A percentile compares a stretch with the other conserved stretches of the same genome.
phyloP scores from a whole-genome alignment of 345 rosid species.

The Arabidopsis suecica region DNA sequence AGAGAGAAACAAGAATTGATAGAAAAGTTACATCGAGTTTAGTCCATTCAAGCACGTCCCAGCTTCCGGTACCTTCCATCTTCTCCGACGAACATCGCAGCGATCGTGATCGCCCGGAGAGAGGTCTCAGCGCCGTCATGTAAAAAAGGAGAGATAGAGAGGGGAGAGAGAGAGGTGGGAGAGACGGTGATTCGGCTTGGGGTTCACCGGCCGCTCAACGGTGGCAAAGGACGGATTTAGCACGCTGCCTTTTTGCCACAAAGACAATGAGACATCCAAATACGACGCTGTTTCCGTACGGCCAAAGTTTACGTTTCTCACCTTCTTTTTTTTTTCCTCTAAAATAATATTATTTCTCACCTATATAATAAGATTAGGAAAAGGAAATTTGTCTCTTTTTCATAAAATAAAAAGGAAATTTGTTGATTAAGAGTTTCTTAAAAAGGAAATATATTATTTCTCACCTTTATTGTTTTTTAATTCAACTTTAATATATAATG shows the following conservation, averaged over 20 bases:
- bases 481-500: not conserved
- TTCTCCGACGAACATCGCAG: slow-evolving; percentile 61
- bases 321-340: not conserved
- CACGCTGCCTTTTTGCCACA: slow-evolving; percentile 48
- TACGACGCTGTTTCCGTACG: slow-evolving; percentile 45
- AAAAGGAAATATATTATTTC: too few relatives aligned
- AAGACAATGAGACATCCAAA: slow-evolving; percentile 29
- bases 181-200: slow-evolving; percentile 12
- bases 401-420: too few relatives aligned
- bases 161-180: not conserved
- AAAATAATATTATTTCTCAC: slow-evolving; percentile 4
- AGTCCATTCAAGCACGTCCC: slow-evolving; percentile 91
- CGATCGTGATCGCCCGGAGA: slow-evolving; percentile 51
- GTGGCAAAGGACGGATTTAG: slow-evolving; percentile 39
- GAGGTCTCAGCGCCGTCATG: slow-evolving; percentile 61
- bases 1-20: slow-evolving; percentile 35
- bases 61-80: slow-evolving; percentile 80
- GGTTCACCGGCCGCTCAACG: slow-evolving; percentile 37
- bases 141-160: not conserved
- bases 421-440: too few relatives aligned
- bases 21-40: slow-evolving; percentile 59
- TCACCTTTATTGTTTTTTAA: not conserved
- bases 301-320: slow-evolving; percentile 36
- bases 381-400: too few relatives aligned
- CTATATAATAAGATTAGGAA: not conserved